Percentiles rank a stretch among this genome's conserved stretches.
Evolutionary conservation across 257 asterid genomes (phyloP).

Genomic region (Penstemon eatonii): DNA sequence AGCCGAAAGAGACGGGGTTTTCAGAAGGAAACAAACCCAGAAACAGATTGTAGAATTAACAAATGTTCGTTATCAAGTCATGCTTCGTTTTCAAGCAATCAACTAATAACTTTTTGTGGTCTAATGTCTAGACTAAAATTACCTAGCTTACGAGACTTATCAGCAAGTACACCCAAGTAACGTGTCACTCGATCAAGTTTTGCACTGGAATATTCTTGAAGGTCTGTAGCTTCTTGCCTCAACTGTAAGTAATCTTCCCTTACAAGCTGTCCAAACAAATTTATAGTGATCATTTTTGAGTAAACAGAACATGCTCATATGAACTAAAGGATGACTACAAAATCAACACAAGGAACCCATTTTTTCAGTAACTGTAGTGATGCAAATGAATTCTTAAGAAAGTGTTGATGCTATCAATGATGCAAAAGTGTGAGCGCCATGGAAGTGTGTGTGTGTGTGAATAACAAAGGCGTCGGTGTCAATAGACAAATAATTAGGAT

Average conservation of each 20-base stretch:
- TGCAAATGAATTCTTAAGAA: constrained; percentile 14
- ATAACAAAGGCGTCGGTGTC: too few relatives aligned
- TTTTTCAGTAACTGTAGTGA: background rate
- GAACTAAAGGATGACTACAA: constrained; percentile 18
- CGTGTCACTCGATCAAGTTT: constrained; percentile 93
- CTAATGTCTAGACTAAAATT: constrained; percentile 19
- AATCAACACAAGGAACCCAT: constrained; percentile 16
- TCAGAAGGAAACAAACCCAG: constrained; percentile 18
- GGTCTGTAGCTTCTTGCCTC: constrained; percentile 91
- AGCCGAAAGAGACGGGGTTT: constrained; percentile 23
- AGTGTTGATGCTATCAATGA: background rate
- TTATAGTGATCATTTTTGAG: constrained; percentile 23
- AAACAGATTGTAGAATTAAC: constrained; percentile 4
- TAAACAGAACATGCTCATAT: constrained; percentile 18
- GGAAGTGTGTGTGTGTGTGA: background rate
- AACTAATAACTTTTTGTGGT: constrained; percentile 12
- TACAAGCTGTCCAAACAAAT: constrained; percentile 65
- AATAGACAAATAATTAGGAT: too few relatives aligned
- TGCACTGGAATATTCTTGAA: constrained; percentile 93
- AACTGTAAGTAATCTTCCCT: constrained; percentile 77
- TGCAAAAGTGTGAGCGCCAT: constrained; percentile 23
- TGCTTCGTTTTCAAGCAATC: constrained; percentile 1
- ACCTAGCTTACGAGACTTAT: constrained; percentile 88
- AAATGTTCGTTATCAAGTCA: constrained; percentile 3
- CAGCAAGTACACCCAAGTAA: constrained; percentile 95